Conservation (phyloP, 192 early-diverging fungal genomes). For the Podila verticillata region DNA sequence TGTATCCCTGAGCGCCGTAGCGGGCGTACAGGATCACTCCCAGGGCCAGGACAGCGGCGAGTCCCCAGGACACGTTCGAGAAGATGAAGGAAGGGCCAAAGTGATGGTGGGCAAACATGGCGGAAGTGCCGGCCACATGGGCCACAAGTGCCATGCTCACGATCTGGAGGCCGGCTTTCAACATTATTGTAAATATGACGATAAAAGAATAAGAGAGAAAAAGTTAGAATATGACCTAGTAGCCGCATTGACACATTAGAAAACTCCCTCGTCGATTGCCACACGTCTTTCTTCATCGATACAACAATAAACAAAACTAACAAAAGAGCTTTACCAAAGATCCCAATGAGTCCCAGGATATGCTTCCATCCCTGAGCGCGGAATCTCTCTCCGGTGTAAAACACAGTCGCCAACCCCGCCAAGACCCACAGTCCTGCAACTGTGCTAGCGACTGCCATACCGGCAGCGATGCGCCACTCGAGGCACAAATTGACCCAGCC, state of each 20-base stretch:
- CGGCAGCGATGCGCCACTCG: conserved; percentile 45
- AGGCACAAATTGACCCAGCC: conserved; percentile 37
- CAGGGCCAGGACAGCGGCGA: conserved; percentile 20
- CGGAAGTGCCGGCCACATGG: conserved; percentile 27
- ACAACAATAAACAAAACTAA: neutral
- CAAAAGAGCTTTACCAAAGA: conserved; percentile 45
- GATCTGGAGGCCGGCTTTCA: conserved; percentile 32
- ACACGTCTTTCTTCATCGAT: too few species aligned
- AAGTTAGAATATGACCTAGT: neutral
- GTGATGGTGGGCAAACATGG: conserved; percentile 41
- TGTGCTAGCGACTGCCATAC: conserved; percentile 5
- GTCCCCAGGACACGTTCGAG: conserved; percentile 35
- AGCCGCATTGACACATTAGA: neutral
- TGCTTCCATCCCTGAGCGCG: conserved; percentile 43
- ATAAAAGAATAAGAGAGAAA: neutral
- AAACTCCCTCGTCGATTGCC: neutral
- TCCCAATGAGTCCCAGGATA: conserved; percentile 30
- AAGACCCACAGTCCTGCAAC: conserved; percentile 36
- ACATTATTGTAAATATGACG: neutral
- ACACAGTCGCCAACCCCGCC: conserved; percentile 23
- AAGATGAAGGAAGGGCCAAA: conserved; percentile 41
- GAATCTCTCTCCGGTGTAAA: conserved; percentile 42
- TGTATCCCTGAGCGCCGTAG: conserved; percentile 31
- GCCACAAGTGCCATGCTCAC: conserved; percentile 37
- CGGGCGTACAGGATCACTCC: conserved; percentile 29